These are phyloP conservation scores for Lactarius indigo DNA, from an alignment of 768 basidiomycete species.

Conservation along the genomic window DNA sequence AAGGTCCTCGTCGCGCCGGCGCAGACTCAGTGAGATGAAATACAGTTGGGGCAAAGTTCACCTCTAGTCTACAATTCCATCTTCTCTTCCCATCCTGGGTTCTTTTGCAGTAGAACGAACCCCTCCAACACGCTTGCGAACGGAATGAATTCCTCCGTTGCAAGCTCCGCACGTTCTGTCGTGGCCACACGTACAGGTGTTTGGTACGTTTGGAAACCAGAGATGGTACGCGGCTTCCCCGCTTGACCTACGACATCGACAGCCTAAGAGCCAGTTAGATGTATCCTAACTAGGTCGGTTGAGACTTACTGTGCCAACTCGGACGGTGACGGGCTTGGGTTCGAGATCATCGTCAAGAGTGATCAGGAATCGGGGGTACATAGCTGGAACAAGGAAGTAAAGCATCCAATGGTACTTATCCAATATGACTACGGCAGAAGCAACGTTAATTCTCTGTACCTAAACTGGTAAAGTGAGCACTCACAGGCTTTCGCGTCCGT, in stretches of 20 bases:
- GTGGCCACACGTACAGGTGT: slow-evolving; percentile 95
- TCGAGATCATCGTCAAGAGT: slow-evolving; percentile 92
- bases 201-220: slow-evolving; percentile 97
- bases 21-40: not conserved
- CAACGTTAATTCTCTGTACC: not conserved
- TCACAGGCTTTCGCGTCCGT: slow-evolving; percentile 91
- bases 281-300: not conserved
- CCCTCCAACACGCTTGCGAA: slow-evolving; percentile 90
- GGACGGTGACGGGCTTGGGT: slow-evolving; percentile 82
- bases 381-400: slow-evolving; percentile 91
- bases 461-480: slow-evolving; percentile 33
- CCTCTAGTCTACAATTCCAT: slow-evolving; percentile 59
- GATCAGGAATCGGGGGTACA: slow-evolving; percentile 98
- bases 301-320: slow-evolving; percentile 77
- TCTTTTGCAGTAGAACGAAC: slow-evolving; percentile 88
- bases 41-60: slow-evolving; percentile 3
- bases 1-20: not conserved
- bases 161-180: slow-evolving; percentile 91
- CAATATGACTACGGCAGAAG: slow-evolving; percentile 62
- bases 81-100: slow-evolving; percentile 85
- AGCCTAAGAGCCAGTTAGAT: slow-evolving; percentile 48
- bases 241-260: slow-evolving; percentile 98
- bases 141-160: slow-evolving; percentile 94
- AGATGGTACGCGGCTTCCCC: slow-evolving; percentile 93
- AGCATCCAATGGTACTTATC: slow-evolving; percentile 99